Conservation (phyloP, 257 asterid species). For the Striga asiatica region DNA sequence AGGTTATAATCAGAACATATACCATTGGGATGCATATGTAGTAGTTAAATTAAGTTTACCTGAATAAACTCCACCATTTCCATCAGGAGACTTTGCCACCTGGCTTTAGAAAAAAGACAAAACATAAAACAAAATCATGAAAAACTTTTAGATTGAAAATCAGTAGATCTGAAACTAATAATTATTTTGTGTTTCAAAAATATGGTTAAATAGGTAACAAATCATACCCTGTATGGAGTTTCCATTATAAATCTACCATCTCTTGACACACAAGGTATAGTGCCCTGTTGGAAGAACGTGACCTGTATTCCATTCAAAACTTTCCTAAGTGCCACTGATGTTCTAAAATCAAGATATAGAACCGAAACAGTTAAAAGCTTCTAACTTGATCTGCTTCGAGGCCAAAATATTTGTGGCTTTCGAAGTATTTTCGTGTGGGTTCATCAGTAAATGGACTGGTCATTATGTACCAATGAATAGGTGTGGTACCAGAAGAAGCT, state of each 20-base stretch:
- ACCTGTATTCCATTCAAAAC: slow-evolving; percentile 42
- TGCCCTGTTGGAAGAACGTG: slow-evolving; percentile 94
- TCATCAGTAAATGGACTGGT: slow-evolving; percentile 97
- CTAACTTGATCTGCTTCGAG: slow-evolving; percentile 88
- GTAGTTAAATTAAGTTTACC: slow-evolving; percentile 36
- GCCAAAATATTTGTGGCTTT: slow-evolving; percentile 84
- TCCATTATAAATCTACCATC: slow-evolving; percentile 94
- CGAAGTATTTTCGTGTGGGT: slow-evolving; percentile 74
- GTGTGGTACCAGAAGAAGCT: slow-evolving; percentile 48
- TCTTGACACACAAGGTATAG: slow-evolving; percentile 85
- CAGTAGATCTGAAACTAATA: background rate
- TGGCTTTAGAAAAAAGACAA: slow-evolving; percentile 29
- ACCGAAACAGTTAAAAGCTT: background rate
- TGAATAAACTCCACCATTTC: slow-evolving; percentile 95
- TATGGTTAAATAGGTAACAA: slow-evolving; percentile 5
- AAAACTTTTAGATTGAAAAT: background rate
- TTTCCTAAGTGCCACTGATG: slow-evolving; percentile 14
- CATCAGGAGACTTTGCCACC: slow-evolving; percentile 98
- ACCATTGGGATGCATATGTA: slow-evolving; percentile 5
- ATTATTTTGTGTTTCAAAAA: background rate
- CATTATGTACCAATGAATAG: slow-evolving; percentile 93
- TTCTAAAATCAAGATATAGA: slow-evolving; percentile 13
- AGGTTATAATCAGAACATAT: slow-evolving; percentile 5
- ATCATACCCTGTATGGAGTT: slow-evolving; percentile 74
- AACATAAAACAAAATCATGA: background rate